phyloP scores from a whole-genome alignment of 2,329 filamentous ascomycete species.

The Acephala macrosclerotiorum region DNA sequence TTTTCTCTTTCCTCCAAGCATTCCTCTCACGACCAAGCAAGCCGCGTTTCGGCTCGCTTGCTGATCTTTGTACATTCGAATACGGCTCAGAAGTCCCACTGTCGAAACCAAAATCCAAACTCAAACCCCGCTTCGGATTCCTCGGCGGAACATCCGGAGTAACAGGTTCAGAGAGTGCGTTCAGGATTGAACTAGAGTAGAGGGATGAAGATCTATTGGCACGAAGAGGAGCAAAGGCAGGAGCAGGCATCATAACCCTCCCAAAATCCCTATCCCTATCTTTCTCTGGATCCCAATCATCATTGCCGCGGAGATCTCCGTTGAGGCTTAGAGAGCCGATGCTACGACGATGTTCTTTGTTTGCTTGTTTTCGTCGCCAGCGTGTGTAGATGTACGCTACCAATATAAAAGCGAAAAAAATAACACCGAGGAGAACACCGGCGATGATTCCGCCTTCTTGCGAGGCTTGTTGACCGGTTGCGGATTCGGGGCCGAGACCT shows the following conservation, averaged over 20 bases:
- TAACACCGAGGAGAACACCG: slow-evolving; percentile 9
- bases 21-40: background rate
- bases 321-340: background rate
- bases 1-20: background rate
- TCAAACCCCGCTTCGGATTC: background rate
- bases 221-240: slow-evolving; percentile 8
- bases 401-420: slow-evolving; percentile 1
- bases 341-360: background rate
- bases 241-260: background rate
- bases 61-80: background rate
- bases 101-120: background rate
- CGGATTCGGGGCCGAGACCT: slow-evolving; percentile 6
- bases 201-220: slow-evolving; percentile 10
- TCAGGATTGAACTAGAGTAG: slow-evolving; percentile 3
- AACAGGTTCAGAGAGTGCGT: background rate
- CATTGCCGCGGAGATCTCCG: background rate
- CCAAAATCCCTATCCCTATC: background rate
- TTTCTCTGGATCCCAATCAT: background rate
- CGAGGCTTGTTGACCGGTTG: background rate
- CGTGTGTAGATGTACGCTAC: slow-evolving; percentile 10
- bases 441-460: slow-evolving; percentile 11
- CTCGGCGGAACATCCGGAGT: background rate
- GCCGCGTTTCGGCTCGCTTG: background rate
- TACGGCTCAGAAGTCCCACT: too few relatives aligned
- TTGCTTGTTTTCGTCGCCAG: background rate